phyloP scores from a whole-genome alignment of 768 basidiomycete species.

The Thelephora ganbajun region DNA sequence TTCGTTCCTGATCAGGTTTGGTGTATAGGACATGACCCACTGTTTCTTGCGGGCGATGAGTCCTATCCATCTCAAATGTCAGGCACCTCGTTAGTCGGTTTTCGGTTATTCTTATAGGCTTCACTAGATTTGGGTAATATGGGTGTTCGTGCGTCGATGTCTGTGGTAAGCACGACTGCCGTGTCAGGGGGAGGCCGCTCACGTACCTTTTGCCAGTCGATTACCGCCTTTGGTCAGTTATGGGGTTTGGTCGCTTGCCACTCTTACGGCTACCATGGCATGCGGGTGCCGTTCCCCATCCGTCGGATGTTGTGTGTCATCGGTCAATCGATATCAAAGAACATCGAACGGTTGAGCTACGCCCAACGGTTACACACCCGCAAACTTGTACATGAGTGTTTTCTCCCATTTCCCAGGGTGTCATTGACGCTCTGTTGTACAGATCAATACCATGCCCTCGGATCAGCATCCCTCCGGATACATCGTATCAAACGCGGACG shows the following conservation, averaged over 20 bases:
- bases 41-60: conserved; percentile 79
- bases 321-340: conserved; percentile 66
- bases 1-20: background rate
- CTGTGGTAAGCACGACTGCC: conserved; percentile 36
- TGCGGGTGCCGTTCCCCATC: conserved; percentile 76
- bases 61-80: conserved; percentile 73
- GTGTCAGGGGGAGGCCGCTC: background rate
- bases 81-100: conserved; percentile 9
- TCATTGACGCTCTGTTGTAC: background rate
- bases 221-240: conserved; percentile 63
- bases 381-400: conserved; percentile 42
- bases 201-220: conserved; percentile 30
- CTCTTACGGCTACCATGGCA: conserved; percentile 63
- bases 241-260: conserved; percentile 78
- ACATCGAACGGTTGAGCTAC: conserved; percentile 69
- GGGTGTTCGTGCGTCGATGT: conserved; percentile 77
- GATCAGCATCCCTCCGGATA: conserved; percentile 61
- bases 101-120: conserved; percentile 4
- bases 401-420: background rate
- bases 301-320: conserved; percentile 71
- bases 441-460: conserved; percentile 63
- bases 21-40: conserved; percentile 61
- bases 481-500: conserved; percentile 70
- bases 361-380: conserved; percentile 61
- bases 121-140: conserved; percentile 57